Evolutionary conservation across 768 basidiomycete genomes (phyloP).

Genomic region (Brasilioporus rufonigricans): DNA sequence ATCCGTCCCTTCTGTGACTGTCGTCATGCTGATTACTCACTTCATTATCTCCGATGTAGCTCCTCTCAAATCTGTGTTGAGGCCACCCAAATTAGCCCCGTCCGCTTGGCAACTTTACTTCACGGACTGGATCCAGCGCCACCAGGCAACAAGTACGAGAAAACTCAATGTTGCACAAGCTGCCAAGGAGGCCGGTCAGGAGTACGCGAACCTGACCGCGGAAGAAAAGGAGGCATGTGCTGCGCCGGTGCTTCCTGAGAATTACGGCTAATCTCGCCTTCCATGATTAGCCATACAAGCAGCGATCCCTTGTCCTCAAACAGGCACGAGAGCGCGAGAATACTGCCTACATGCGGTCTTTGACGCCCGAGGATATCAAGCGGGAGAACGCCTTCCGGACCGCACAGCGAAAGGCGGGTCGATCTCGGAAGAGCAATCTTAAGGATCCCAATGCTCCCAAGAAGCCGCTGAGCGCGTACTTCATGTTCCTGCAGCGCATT

Average conservation of each 20-base stretch:
- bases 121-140: slow-evolving; percentile 89
- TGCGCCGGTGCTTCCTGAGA: slow-evolving; percentile 25
- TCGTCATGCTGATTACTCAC: slow-evolving; percentile 28
- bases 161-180: slow-evolving; percentile 95
- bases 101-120: slow-evolving; percentile 98
- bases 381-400: slow-evolving; percentile 90
- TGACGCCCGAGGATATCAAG: slow-evolving; percentile 93
- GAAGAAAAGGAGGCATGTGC: slow-evolving; percentile 80
- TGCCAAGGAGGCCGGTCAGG: slow-evolving; percentile 90
- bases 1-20: slow-evolving; percentile 27
- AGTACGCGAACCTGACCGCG: slow-evolving; percentile 73
- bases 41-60: slow-evolving; percentile 41
- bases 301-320: slow-evolving; percentile 81
- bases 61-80: slow-evolving; percentile 72
- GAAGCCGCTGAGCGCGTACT: slow-evolving; percentile 92
- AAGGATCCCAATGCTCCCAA: slow-evolving; percentile 97
- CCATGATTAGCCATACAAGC: slow-evolving; percentile 71
- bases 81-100: slow-evolving; percentile 87
- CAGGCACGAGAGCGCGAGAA: slow-evolving; percentile 82
- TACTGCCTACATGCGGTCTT: slow-evolving; percentile 78
- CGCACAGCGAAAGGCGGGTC: slow-evolving; percentile 90
- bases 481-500: slow-evolving; percentile 92
- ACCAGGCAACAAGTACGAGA: slow-evolving; percentile 72
- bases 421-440: slow-evolving; percentile 90
- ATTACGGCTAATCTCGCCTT: slow-evolving; percentile 18